These are phyloP conservation scores for Phytophthora tubulina DNA, from an alignment of 352 stramenopile genomes.

Conservation along the genomic window DNA sequence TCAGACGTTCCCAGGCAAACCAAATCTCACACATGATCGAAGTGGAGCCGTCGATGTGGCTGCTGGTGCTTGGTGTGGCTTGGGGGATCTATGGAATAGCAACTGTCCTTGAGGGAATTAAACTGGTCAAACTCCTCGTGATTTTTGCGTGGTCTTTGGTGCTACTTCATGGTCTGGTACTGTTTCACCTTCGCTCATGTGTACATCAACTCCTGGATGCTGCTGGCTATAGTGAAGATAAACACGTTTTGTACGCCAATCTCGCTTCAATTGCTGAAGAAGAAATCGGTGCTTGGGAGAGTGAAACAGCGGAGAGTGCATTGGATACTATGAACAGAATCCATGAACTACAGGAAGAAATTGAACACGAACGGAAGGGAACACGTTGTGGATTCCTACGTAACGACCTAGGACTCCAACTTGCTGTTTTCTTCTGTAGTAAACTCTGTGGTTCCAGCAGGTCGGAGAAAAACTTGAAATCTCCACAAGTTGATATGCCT, in stretches of 20 bases:
- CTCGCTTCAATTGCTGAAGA: constrained; percentile 28
- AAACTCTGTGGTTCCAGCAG: constrained; percentile 17
- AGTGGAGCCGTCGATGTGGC: constrained; percentile 68
- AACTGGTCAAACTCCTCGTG: constrained; percentile 43
- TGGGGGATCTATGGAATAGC: constrained; percentile 52
- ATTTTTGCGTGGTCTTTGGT: constrained; percentile 41
- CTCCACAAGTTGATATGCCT: constrained; percentile 13
- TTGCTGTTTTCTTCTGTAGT: background rate
- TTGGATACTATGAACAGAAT: constrained; percentile 28
- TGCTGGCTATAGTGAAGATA: constrained; percentile 37
- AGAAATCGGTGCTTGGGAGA: constrained; percentile 20
- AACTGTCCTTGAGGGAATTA: constrained; percentile 18
- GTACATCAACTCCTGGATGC: constrained; percentile 40
- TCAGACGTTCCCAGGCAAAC: constrained; percentile 67
- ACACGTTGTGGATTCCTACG: constrained; percentile 13
- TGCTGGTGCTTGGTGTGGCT: constrained; percentile 54
- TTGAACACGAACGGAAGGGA: constrained; percentile 22
- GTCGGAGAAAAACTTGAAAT: constrained; percentile 9
- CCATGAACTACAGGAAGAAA: constrained; percentile 26
- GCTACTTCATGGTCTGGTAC: constrained; percentile 43
- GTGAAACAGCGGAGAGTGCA: constrained; percentile 18
- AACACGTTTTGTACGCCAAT: constrained; percentile 35
- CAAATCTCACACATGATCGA: constrained; percentile 82
- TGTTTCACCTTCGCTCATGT: constrained; percentile 46
- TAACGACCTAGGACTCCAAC: constrained; percentile 9